These are phyloP conservation scores for Metschnikowia kunwiensis DNA, from an alignment of 805 yeast genomes.

Conservation along the genomic window DNA sequence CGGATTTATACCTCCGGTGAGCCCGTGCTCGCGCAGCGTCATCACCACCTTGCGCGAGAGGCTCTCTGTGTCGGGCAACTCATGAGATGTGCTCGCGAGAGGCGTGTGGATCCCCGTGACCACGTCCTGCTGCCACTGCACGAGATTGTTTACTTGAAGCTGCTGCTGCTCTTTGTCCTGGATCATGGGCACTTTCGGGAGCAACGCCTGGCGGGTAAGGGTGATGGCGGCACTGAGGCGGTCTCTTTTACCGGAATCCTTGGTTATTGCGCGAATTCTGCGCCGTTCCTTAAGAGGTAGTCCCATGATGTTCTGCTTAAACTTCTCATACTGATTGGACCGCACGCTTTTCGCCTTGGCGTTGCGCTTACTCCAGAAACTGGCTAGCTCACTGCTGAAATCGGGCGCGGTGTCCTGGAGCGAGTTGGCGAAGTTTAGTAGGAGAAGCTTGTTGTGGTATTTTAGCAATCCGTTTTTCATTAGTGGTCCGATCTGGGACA, in stretches of 20 bases:
- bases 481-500: conserved; percentile 53
- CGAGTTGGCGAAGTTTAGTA: conserved; percentile 82
- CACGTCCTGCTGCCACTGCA: conserved; percentile 91
- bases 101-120: conserved; percentile 82
- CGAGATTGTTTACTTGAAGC: conserved; percentile 48
- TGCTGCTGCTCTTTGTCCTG: conserved; percentile 47
- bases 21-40: conserved; percentile 84
- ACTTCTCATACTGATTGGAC: conserved; percentile 71
- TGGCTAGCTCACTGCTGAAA: conserved; percentile 40
- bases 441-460: conserved; percentile 78
- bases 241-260: conserved; percentile 77
- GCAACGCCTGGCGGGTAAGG: conserved; percentile 64
- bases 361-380: conserved; percentile 48
- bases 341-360: conserved; percentile 44
- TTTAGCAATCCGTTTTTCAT: conserved; percentile 47
- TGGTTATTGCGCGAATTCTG: conserved; percentile 76
- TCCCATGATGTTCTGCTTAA: conserved; percentile 84
- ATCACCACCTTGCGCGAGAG: conserved; percentile 71
- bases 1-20: conserved; percentile 75
- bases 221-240: conserved; percentile 68
- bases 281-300: conserved; percentile 81
- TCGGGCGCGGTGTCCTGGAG: conserved; percentile 68
- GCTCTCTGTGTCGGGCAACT: conserved; percentile 76
- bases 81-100: conserved; percentile 69
- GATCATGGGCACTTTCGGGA: conserved; percentile 83